These are phyloP conservation scores for Aphanomyces stellatus DNA, from an alignment of 352 stramenopile genomes.

Conservation along the genomic window DNA sequence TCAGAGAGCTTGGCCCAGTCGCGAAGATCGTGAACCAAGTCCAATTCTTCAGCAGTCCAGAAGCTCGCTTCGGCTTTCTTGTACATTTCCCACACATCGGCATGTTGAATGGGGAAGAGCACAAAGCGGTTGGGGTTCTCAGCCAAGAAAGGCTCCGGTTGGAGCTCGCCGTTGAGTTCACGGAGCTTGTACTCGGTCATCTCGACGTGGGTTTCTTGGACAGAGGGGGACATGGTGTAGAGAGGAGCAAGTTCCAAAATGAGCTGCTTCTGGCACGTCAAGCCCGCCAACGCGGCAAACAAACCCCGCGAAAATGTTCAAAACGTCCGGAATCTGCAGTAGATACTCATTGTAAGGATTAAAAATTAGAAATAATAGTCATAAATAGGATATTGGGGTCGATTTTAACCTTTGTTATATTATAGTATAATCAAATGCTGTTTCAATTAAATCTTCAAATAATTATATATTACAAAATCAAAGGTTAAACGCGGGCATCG, in stretches of 20 bases:
- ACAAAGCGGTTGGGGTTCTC: conserved; percentile 97
- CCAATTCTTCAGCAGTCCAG: conserved; percentile 99
- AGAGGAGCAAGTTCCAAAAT: not conserved
- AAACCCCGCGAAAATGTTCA: not conserved
- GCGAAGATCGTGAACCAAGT: conserved; percentile 93
- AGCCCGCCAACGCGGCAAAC: not conserved
- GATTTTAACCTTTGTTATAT: not conserved
- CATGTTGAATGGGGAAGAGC: conserved; percentile 97
- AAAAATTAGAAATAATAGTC: too few species aligned
- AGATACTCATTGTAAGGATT: too few species aligned
- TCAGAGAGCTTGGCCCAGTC: conserved; percentile 91
- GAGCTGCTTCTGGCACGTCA: not conserved
- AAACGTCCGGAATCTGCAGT: not conserved
- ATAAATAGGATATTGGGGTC: too few species aligned
- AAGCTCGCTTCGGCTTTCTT: conserved; percentile 99
- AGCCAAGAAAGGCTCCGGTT: conserved; percentile 87
- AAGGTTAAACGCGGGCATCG: too few species aligned
- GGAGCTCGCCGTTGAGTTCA: conserved; percentile 79
- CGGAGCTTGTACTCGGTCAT: conserved; percentile 83
- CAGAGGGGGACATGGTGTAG: not conserved
- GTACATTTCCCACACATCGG: conserved; percentile 98
- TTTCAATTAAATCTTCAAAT: not conserved
- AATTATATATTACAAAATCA: not conserved
- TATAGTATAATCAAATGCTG: not conserved
- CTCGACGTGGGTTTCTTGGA: conserved; percentile 1